Evolutionary conservation across 108 stramenopile genomes (phyloP), one percentile per base, ranked within the genome.

Genomic region (Cyclotella cryptica): DNA sequence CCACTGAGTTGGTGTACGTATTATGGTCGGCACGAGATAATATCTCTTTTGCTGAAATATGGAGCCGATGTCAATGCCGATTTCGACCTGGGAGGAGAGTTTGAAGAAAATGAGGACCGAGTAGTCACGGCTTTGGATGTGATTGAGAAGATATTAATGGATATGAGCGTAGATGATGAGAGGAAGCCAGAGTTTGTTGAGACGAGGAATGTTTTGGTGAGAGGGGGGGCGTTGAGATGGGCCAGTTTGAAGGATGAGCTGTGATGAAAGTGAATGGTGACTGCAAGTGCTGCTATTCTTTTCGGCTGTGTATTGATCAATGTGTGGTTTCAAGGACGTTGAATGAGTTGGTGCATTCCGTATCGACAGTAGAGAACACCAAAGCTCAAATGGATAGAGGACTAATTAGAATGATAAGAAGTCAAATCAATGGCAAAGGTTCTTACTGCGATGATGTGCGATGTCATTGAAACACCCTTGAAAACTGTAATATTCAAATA

Each of bases 21-120:
- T 63, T 92, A 88, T 42, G 92, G 92, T 6, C 85, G 92, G 70
- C 69, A 86, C 35, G 88, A 90, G 0, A 93, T 88, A 66, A 80
- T 88, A 19, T 60, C 69, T 24, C 24, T 95, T 29, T 74, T 95
- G 43, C 64, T 95, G 44, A 63, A 89, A 65, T 11, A 84, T 71
- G 94, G 94, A 10, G 94, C 94, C 2, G 83, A 91, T 73, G 71
- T 86, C n/a, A 92, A 95, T 74, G 74, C 86, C 30, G 90, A 95
- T 79, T 91, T 92, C 78, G 94, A 95, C 77, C 62, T 77, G 71
- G 80, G 72, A 66, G 64, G 28, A 7, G 71, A 43, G 1, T 28
- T 39, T 17, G 64, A 74, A 42, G 59, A 81, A 35, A 65, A 51
- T 14, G 28, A 44, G 12, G 49, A 49, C 0, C 10, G 28, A n/a